Conservation (phyloP, 2,329 filamentous ascomycete genomes). For the Ophiostoma himal-ulmi region DNA sequence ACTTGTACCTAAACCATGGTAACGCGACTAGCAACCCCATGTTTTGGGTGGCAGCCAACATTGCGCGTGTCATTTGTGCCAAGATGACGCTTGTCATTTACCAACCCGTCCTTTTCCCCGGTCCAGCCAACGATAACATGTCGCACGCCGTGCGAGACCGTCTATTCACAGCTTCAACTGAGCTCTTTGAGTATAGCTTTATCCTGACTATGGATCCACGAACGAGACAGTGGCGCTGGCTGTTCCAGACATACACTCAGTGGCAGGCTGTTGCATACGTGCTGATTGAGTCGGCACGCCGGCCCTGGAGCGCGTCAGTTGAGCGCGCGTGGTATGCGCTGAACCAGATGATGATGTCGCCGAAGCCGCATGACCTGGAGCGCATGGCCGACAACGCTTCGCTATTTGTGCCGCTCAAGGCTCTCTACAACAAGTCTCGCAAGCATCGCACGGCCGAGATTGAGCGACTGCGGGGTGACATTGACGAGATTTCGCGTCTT, state of each 20-base stretch:
- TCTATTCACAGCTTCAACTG: slow-evolving; percentile 47
- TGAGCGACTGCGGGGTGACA: slow-evolving; percentile 42
- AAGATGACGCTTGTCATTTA: slow-evolving; percentile 53
- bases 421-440: slow-evolving; percentile 48
- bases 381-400: slow-evolving; percentile 43
- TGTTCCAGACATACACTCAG: slow-evolving; percentile 54
- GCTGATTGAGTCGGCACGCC: slow-evolving; percentile 45
- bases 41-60: slow-evolving; percentile 47
- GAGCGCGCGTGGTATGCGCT: slow-evolving; percentile 31
- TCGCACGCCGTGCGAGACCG: slow-evolving; percentile 33
- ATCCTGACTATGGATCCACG: slow-evolving; percentile 46
- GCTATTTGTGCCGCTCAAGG: slow-evolving; percentile 50
- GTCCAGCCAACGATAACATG: slow-evolving; percentile 32
- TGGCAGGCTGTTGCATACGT: slow-evolving; percentile 55
- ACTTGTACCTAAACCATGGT: slow-evolving; percentile 48
- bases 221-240: slow-evolving; percentile 51
- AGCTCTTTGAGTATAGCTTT: slow-evolving; percentile 52
- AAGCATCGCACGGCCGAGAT: slow-evolving; percentile 49
- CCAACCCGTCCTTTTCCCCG: slow-evolving; percentile 45
- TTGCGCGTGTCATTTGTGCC: slow-evolving; percentile 46
- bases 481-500: slow-evolving; percentile 44
- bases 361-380: slow-evolving; percentile 38
- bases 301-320: slow-evolving; percentile 35
- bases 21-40: slow-evolving; percentile 42
- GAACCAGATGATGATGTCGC: slow-evolving; percentile 31